Evolutionary conservation across 129 eudicot genomes (phyloP).

Genomic region (Flaveria ramosissima): DNA sequence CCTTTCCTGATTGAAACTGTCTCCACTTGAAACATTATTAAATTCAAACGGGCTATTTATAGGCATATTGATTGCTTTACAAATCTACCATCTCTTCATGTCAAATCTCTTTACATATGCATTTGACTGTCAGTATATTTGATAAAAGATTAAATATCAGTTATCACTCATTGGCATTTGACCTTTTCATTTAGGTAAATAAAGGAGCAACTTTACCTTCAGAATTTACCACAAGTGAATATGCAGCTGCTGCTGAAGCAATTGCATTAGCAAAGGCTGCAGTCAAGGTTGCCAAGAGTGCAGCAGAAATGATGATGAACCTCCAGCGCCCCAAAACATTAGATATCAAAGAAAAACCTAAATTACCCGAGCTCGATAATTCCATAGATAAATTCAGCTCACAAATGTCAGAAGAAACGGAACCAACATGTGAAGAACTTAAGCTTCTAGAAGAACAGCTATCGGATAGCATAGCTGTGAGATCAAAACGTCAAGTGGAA

Average conservation of each 20-base stretch:
- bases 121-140: neutral
- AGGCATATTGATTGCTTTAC: neutral
- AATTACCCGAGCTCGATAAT: slow-evolving; percentile 37
- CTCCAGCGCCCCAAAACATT: slow-evolving; percentile 33
- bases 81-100: neutral
- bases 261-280: slow-evolving; percentile 87
- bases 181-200: slow-evolving; percentile 44
- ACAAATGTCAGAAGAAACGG: slow-evolving; percentile 41
- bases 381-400: slow-evolving; percentile 23
- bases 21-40: neutral
- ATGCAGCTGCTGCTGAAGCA: slow-evolving; percentile 93
- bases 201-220: slow-evolving; percentile 51
- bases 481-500: slow-evolving; percentile 79
- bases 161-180: slow-evolving; percentile 5
- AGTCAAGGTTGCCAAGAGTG: slow-evolving; percentile 73
- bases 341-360: slow-evolving; percentile 20
- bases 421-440: slow-evolving; percentile 70
- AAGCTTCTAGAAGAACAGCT: slow-evolving; percentile 62
- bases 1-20: neutral
- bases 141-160: neutral
- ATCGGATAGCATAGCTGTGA: slow-evolving; percentile 62
- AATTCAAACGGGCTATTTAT: neutral
- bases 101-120: neutral
- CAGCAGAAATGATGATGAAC: slow-evolving; percentile 62
- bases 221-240: slow-evolving; percentile 59